Conservation (phyloP, 2,329 filamentous ascomycete species). For the Colletotrichum spaethianum region DNA sequence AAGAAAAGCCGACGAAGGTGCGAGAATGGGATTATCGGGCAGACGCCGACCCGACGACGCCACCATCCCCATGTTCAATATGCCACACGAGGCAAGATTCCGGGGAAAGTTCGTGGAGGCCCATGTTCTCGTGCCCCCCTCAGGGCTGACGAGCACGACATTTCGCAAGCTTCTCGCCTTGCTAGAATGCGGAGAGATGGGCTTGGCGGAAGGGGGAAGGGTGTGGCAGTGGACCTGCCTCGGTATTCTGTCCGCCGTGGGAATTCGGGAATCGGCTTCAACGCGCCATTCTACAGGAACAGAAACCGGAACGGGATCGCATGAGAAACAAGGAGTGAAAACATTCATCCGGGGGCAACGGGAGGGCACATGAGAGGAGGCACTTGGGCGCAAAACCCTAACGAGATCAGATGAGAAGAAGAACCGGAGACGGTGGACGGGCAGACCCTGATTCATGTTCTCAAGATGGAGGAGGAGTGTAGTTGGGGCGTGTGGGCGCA, state of each 20-base stretch:
- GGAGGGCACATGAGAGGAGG: neutral
- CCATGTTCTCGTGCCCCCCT: slow-evolving; percentile 26
- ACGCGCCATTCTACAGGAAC: slow-evolving; percentile 9
- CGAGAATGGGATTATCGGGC: neutral
- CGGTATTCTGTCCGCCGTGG: slow-evolving; percentile 32
- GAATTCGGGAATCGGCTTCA: slow-evolving; percentile 10
- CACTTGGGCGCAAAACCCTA: neutral
- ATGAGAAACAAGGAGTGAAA: slow-evolving; percentile 18
- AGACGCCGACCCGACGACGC: slow-evolving; percentile 24
- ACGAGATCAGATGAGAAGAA: slow-evolving; percentile 33
- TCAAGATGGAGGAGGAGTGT: slow-evolving; percentile 1
- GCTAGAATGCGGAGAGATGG: slow-evolving; percentile 32
- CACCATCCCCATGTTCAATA: neutral
- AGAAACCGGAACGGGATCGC: slow-evolving; percentile 12
- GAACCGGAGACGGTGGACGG: slow-evolving; percentile 16
- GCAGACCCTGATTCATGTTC: slow-evolving; percentile 27
- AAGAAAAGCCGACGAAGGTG: neutral
- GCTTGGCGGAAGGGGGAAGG: slow-evolving; percentile 14
- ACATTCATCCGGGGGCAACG: slow-evolving; percentile 32
- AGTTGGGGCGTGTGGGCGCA: neutral
- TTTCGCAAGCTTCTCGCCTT: slow-evolving; percentile 14
- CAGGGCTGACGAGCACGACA: slow-evolving; percentile 18
- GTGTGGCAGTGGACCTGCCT: slow-evolving; percentile 14
- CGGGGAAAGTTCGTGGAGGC: slow-evolving; percentile 38
- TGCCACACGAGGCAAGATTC: slow-evolving; percentile 23